These are phyloP conservation scores for Crithidia thermophila DNA, from an alignment of 208 protist genomes.

Conservation along the genomic window DNA sequence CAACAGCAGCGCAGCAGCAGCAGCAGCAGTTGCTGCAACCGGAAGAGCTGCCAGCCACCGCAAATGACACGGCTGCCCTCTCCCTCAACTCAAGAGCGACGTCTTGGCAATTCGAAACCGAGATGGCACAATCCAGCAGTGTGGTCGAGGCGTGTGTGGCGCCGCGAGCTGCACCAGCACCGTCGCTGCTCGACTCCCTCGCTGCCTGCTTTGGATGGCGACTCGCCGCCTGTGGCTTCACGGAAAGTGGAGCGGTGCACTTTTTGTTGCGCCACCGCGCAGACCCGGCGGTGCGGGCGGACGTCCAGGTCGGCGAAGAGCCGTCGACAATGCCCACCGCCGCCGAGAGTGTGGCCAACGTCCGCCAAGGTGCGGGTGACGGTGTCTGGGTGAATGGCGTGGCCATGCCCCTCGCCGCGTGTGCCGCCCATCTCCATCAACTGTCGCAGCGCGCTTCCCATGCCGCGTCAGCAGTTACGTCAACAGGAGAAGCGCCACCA, in stretches of 20 bases:
- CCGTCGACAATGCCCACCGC: too few species aligned
- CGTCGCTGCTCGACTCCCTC: slow-evolving; percentile 18
- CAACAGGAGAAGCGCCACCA: not conserved
- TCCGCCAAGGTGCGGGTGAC: not conserved
- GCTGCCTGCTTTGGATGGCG: slow-evolving; percentile 31
- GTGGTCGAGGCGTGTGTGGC: too few species aligned
- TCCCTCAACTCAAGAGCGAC: too few species aligned
- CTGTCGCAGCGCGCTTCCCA: not conserved
- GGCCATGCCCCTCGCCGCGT: slow-evolving; percentile 6
- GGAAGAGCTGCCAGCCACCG: too few species aligned
- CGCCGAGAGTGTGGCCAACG: not conserved
- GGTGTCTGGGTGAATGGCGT: slow-evolving; percentile 3
- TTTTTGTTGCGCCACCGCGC: slow-evolving; percentile 14
- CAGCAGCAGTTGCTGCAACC: too few species aligned
- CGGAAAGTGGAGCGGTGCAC: not conserved
- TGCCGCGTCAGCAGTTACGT: not conserved
- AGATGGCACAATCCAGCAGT: too few species aligned
- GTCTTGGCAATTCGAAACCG: too few species aligned
- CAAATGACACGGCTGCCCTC: too few species aligned
- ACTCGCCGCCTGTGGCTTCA: not conserved
- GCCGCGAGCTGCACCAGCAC: too few species aligned
- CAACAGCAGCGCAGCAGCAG: too few species aligned
- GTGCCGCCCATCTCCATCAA: slow-evolving; percentile 7
- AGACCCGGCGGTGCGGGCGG: not conserved
- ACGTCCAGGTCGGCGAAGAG: not conserved